Evolutionary conservation across 495 filamentous ascomycete species (phyloP).

Genomic region (Penicillium egyptiacum): DNA sequence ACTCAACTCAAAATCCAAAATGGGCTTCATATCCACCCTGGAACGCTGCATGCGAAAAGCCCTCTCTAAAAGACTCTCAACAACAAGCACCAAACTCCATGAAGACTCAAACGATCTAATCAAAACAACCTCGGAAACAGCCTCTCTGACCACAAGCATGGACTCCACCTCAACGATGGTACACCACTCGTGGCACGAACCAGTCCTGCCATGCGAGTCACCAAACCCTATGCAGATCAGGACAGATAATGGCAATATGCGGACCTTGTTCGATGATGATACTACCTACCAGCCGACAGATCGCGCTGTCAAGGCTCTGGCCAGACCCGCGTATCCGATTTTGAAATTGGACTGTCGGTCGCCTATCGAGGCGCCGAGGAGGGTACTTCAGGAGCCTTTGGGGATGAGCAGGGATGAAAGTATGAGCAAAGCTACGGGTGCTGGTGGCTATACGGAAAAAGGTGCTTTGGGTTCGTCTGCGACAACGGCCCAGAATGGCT

Average conservation of each 20-base stretch:
- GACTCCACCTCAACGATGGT: slow-evolving; percentile 20
- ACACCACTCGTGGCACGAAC: slow-evolving; percentile 14
- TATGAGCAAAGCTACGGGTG: too few species aligned
- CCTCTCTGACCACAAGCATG: slow-evolving; percentile 18
- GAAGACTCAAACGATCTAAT: slow-evolving; percentile 31
- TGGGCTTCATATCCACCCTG: slow-evolving; percentile 28
- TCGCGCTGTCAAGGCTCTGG: slow-evolving; percentile 10
- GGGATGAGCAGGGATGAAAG: slow-evolving; percentile 3
- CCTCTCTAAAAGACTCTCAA: slow-evolving; percentile 22
- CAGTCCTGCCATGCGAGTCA: slow-evolving; percentile 18
- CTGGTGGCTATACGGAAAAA: not conserved
- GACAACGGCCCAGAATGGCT: not conserved
- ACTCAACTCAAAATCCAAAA: slow-evolving; percentile 8
- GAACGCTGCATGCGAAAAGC: slow-evolving; percentile 21
- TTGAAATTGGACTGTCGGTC: slow-evolving; percentile 21
- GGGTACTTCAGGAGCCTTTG: slow-evolving; percentile 16
- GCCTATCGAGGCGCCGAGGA: slow-evolving; percentile 14
- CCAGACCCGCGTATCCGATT: slow-evolving; percentile 24
- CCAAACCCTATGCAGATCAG: slow-evolving; percentile 14
- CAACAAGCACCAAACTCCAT: slow-evolving; percentile 15
- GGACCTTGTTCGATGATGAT: slow-evolving; percentile 17
- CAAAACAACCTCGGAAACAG: slow-evolving; percentile 16
- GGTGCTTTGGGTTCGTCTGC: not conserved
- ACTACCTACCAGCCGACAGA: slow-evolving; percentile 5
- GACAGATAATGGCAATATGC: slow-evolving; percentile 15